Evolutionary conservation across 2,329 filamentous ascomycete species (phyloP), one percentile per base, ranked within the genome.

Genomic region (Pseudocercospora crystallina): DNA sequence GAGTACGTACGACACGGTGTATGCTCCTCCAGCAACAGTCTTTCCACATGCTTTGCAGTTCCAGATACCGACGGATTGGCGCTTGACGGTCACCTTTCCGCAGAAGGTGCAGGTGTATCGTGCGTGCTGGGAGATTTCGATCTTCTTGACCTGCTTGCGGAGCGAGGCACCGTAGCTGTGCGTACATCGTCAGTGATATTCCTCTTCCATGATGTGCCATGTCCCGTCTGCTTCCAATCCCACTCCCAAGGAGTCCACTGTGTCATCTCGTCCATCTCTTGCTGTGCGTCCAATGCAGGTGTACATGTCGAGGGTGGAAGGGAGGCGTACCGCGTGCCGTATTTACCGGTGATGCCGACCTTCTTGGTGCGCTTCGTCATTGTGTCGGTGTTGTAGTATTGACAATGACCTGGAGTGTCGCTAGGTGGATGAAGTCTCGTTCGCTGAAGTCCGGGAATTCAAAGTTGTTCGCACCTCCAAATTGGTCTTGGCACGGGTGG

Each of bases 101-200:
- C 90, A 96, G 88, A 97, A 99, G 65, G 91, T 92, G 86, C 92
- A 97, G 73, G 86, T 85, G 77, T 96, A 97, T 76, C 87, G 87
- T 80, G 90, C 90, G 83, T 99, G 94, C 80, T 97, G 94, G 71
- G 89, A 89, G 77, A 97, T 89, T 87, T 97, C 94, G 87, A 96
- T 96, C 89, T 96, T 96, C 90, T 97, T 97, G 74, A 94, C 87
- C 91, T 90, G 91, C 85, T 97, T 97, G 80, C 92, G 89, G 79
- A 97, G 90, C 72, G 94, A 97, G 75, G 94, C 92, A 91, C 92
- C 94, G 80, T 95, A 95, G 84, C 90, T 92, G 67, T 42, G 38
- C 15, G 12, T 3, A 30, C 40, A 8, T 29, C 4, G 53, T 60
- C 53, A 60, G 58, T 52, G 44, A 15, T 34, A 42, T 30, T 44